Evolutionary conservation across 2,329 filamentous ascomycete species (phyloP).

Genomic region (Stemphylium beticola): DNA sequence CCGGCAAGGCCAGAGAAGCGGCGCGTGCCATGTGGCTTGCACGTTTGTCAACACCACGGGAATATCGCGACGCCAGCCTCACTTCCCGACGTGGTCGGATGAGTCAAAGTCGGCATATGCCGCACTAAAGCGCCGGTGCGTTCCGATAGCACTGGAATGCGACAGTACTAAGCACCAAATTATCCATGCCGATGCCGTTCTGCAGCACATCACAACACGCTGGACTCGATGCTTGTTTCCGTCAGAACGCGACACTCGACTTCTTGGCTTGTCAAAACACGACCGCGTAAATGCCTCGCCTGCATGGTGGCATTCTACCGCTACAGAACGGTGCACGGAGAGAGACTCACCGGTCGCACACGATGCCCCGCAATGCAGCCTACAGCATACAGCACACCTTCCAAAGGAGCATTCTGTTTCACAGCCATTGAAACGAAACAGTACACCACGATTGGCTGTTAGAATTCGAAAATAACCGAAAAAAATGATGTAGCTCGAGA

Average conservation of each 20-base stretch:
- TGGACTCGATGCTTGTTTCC: conserved; percentile 12
- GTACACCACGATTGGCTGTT: conserved; percentile 22
- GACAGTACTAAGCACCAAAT: no score
- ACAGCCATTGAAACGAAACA: conserved; percentile 6
- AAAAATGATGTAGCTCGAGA: not conserved
- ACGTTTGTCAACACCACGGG: conserved; percentile 28
- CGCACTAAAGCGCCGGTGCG: not conserved
- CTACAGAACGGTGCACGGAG: not conserved
- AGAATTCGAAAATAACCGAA: conserved; percentile 1
- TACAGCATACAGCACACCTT: not conserved
- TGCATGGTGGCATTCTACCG: conserved; percentile 29
- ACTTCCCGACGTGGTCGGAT: not conserved
- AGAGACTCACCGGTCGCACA: conserved; percentile 13
- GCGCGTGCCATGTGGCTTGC: conserved; percentile 20
- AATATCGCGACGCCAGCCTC: conserved; percentile 20
- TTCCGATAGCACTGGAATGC: no score
- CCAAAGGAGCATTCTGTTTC: not conserved
- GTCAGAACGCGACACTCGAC: conserved; percentile 11
- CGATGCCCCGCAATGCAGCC: conserved; percentile 7
- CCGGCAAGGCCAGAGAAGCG: conserved; percentile 8
- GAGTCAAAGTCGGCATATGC: not conserved
- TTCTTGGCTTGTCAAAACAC: conserved; percentile 24
- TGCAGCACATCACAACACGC: not conserved
- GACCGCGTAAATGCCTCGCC: conserved; percentile 41
- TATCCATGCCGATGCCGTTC: not conserved